Percentiles rank a stretch among this genome's conserved stretches.
phyloP scores from a whole-genome alignment of 2,329 filamentous ascomycete species.

The Claviceps sorghi region DNA sequence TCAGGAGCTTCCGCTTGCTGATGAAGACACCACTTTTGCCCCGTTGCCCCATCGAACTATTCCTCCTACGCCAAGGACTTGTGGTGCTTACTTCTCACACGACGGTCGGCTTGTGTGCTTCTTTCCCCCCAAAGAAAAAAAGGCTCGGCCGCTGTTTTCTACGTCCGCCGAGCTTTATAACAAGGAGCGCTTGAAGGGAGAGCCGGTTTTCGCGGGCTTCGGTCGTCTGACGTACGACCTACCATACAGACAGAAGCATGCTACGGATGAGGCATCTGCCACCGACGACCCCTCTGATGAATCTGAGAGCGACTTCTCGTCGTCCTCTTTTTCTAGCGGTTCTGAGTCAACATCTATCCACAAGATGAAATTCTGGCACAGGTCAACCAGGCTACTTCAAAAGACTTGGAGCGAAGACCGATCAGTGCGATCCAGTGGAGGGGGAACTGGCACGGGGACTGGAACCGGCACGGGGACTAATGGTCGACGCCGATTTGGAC shows the following conservation, averaged over 20 bases:
- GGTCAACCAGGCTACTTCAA: constrained; percentile 34
- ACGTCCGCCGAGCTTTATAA: constrained; percentile 29
- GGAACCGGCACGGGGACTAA: constrained; percentile 35
- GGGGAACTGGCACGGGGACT: constrained; percentile 36
- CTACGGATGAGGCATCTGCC: constrained; percentile 34
- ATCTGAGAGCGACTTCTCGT: constrained; percentile 33
- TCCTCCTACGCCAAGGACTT: constrained; percentile 42
- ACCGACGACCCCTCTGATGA: constrained; percentile 37
- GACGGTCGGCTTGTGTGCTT: constrained; percentile 52
- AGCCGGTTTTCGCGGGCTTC: constrained; percentile 43
- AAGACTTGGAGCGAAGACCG: constrained; percentile 43
- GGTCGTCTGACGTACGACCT: constrained; percentile 38
- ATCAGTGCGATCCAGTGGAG: constrained; percentile 44
- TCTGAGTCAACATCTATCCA: constrained; percentile 51
- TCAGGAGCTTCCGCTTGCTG: constrained; percentile 42
- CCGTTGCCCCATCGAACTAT: constrained; percentile 35
- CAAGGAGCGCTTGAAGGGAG: constrained; percentile 35
- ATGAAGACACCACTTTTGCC: constrained; percentile 38
- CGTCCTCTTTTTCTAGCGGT: constrained; percentile 38
- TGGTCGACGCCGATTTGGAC: constrained; percentile 31
- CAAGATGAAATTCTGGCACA: constrained; percentile 42
- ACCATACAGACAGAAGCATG: constrained; percentile 30
- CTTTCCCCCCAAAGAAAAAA: constrained; percentile 54
- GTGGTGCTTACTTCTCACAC: constrained; percentile 46
- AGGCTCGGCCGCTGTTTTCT: constrained; percentile 35